These are phyloP conservation scores for Hortiboletus campestris DNA, from an alignment of 768 basidiomycete species.

Conservation along the genomic window DNA sequence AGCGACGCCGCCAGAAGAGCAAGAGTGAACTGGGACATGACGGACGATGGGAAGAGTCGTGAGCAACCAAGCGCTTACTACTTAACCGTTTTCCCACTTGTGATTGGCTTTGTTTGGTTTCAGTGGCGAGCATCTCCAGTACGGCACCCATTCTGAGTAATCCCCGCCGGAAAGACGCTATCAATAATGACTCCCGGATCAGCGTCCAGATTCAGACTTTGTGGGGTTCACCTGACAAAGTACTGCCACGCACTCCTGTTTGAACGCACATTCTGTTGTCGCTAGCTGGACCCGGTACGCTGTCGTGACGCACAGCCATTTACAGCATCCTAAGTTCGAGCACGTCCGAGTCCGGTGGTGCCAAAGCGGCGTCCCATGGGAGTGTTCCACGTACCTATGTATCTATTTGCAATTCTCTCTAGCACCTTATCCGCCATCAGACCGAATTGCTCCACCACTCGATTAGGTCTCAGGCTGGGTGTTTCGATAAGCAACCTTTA, in stretches of 20 bases:
- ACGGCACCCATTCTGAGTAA: constrained; percentile 1
- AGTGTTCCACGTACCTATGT: constrained; percentile 4
- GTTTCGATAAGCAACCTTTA: no score
- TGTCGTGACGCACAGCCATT: background rate
- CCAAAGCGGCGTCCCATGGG: background rate
- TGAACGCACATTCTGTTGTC: background rate
- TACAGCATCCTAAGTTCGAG: no score
- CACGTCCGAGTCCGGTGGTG: no score
- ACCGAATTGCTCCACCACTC: no score
- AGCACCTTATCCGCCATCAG: no score
- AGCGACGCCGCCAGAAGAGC: constrained; percentile 39
- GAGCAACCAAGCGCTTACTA: constrained; percentile 12
- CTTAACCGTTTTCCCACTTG: constrained; percentile 19
- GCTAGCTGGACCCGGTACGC: background rate
- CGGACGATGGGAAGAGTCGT: constrained; percentile 20
- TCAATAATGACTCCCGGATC: no score
- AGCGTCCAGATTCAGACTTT: no score
- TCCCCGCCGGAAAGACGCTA: background rate
- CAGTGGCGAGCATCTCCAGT: constrained; percentile 18
- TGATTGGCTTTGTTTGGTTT: constrained; percentile 30
- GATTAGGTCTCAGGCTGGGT: no score
- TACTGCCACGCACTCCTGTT: background rate
- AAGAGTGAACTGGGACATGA: constrained; percentile 35
- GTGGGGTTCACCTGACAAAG: background rate
- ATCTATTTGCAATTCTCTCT: background rate